Evolutionary conservation across 371 early-diverging fungal genomes (phyloP).

Genomic region (Cokeromyces recurvatus): DNA sequence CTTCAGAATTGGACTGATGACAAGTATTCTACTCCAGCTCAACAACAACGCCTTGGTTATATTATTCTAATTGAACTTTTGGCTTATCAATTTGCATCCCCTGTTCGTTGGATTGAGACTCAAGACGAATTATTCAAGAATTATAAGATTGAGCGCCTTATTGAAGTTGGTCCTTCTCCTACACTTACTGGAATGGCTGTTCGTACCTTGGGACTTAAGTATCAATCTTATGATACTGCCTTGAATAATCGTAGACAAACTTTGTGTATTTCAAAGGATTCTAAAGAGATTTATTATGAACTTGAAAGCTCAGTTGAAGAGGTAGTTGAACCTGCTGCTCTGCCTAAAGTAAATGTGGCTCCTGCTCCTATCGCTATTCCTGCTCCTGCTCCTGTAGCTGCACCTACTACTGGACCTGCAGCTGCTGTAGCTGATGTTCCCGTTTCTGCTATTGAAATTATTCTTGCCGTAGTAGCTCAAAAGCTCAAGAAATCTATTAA

Average conservation of each 20-base stretch:
- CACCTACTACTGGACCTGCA: slow-evolving; percentile 40
- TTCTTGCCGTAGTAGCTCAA: slow-evolving; percentile 81
- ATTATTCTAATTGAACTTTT: slow-evolving; percentile 83
- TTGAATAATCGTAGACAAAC: slow-evolving; percentile 80
- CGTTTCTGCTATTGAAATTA: slow-evolving; percentile 61
- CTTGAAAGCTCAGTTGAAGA: slow-evolving; percentile 56
- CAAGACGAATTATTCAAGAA: slow-evolving; percentile 84
- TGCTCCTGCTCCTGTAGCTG: slow-evolving; percentile 23
- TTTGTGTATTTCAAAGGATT: slow-evolving; percentile 80
- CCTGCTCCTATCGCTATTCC: slow-evolving; percentile 48
- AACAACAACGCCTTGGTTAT: slow-evolving; percentile 82
- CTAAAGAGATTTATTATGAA: slow-evolving; percentile 89
- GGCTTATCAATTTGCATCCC: slow-evolving; percentile 88
- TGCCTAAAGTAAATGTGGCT: slow-evolving; percentile 42
- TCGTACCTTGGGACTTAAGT: slow-evolving; percentile 91
- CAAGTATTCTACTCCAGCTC: slow-evolving; percentile 58
- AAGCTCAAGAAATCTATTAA: slow-evolving; percentile 82
- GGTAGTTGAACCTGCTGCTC: slow-evolving; percentile 38
- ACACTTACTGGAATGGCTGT: slow-evolving; percentile 88
- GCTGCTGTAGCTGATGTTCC: slow-evolving; percentile 50
- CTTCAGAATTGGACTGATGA: slow-evolving; percentile 78
- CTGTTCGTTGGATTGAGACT: slow-evolving; percentile 96
- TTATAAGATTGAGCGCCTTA: slow-evolving; percentile 74
- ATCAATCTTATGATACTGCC: slow-evolving; percentile 91
- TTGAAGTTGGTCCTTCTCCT: slow-evolving; percentile 89